Evolutionary conservation across 139 green algal genomes (phyloP).

Genomic region (Raphidocelis subcapitata): DNA sequence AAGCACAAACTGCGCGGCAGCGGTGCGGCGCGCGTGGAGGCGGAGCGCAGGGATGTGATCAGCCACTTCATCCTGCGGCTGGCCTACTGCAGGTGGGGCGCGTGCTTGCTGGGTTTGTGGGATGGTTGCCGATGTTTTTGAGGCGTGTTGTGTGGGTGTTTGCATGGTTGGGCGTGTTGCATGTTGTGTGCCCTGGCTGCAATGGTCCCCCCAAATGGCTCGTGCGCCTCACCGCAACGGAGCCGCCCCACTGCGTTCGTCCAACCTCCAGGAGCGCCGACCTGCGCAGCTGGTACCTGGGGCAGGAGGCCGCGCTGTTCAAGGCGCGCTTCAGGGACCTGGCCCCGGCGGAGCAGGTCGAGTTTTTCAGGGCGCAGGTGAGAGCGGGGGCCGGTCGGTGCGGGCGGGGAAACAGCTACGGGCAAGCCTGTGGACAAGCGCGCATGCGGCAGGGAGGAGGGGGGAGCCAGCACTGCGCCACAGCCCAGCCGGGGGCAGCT

Average conservation of each 20-base stretch:
- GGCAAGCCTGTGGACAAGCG: no score
- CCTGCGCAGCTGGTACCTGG: conserved; percentile 87
- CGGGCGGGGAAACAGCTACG: no score
- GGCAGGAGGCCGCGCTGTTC: conserved; percentile 85
- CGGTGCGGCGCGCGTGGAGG: conserved; percentile 17
- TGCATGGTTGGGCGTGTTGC: no score
- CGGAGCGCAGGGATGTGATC: conserved; percentile 62
- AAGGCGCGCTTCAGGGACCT: conserved; percentile 46
- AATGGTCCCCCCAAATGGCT: no score
- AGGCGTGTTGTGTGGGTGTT: neutral
- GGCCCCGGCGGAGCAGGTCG: conserved; percentile 22
- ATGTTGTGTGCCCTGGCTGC: no score
- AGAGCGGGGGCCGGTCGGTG: no score
- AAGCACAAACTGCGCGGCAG: conserved; percentile 33
- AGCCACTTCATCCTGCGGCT: conserved; percentile 94
- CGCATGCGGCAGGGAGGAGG: no score
- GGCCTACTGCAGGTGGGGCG: conserved; percentile 72
- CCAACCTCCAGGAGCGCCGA: conserved; percentile 88
- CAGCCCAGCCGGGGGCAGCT: no score
- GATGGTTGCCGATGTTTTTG: neutral
- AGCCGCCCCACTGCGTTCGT: no score
- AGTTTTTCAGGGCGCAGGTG: conserved; percentile 15
- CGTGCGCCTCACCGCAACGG: no score
- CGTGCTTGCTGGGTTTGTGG: no score
- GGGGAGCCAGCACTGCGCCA: no score